Conservation (phyloP, 1,139 yeast genomes). For the Scheffersomyces illinoinensis region DNA sequence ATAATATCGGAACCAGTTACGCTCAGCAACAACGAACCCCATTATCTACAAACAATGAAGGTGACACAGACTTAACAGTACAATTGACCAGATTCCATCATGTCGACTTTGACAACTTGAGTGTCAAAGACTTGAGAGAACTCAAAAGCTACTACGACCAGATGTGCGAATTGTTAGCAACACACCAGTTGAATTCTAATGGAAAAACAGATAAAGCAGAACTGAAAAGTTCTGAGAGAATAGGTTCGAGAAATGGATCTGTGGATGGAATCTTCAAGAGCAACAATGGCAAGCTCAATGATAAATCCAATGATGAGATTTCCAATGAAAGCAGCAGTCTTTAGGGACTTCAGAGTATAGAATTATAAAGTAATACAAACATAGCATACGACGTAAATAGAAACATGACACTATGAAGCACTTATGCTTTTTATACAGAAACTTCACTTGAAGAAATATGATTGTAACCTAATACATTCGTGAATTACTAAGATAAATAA, state of each 20-base stretch:
- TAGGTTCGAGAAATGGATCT: conserved; percentile 2
- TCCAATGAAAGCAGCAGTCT: neutral
- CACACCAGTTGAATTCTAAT: neutral
- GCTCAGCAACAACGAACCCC: conserved; percentile 2
- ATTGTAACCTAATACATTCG: neutral
- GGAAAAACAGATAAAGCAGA: neutral
- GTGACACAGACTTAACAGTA: conserved; percentile 8
- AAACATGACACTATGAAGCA: neutral
- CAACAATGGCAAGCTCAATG: neutral
- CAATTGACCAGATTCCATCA: conserved; percentile 36
- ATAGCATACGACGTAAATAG: neutral
- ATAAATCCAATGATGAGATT: neutral
- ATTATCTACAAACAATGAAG: conserved; percentile 1
- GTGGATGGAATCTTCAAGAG: neutral
- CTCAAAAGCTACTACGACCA: conserved; percentile 41
- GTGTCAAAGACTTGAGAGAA: conserved; percentile 35
- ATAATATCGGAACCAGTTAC: conserved; percentile 22
- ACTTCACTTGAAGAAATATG: neutral
- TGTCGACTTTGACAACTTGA: conserved; percentile 37
- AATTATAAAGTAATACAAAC: neutral
- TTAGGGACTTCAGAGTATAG: neutral
- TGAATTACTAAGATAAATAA: too few relatives aligned
- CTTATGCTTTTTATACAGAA: too few relatives aligned
- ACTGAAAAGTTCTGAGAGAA: conserved; percentile 4
- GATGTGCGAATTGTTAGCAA: conserved; percentile 24